Evolutionary conservation across 345 rosid genomes (phyloP).

Genomic region (Balakata baccata): DNA sequence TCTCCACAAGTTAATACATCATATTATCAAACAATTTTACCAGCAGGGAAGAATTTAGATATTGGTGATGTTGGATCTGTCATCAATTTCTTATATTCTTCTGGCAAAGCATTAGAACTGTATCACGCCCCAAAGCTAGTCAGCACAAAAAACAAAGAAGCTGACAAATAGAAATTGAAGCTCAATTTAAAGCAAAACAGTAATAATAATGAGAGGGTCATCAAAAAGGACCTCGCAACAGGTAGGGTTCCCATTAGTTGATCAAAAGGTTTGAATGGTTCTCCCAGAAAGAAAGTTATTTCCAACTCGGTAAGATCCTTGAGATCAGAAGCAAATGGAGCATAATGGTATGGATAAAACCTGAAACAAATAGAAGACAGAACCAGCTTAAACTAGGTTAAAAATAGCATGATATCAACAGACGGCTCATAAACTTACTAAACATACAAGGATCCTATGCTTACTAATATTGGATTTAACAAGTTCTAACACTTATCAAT

Average conservation of each 20-base stretch:
- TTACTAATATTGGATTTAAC: too few species aligned
- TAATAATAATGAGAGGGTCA: not conserved
- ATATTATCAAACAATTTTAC: conserved; percentile 31
- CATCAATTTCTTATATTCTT: conserved; percentile 74
- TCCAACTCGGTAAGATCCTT: conserved; percentile 71
- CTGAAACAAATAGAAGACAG: conserved; percentile 42
- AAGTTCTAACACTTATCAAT: too few species aligned
- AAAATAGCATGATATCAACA: not conserved
- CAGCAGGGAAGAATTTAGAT: conserved; percentile 69
- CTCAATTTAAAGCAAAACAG: not conserved
- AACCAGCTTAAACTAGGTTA: not conserved
- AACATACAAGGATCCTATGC: too few species aligned
- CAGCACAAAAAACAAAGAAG: conserved; percentile 15
- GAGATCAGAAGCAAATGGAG: conserved; percentile 99
- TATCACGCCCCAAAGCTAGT: conserved; percentile 26
- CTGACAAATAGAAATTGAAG: conserved; percentile 1
- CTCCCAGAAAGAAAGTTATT: conserved; percentile 79
- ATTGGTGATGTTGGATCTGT: conserved; percentile 79
- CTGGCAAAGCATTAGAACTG: conserved; percentile 90
- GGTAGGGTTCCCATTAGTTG: conserved; percentile 98
- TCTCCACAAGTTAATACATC: conserved; percentile 5
- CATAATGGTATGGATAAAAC: conserved; percentile 98
- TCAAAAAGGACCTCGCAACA: conserved; percentile 65
- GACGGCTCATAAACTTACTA: too few species aligned
- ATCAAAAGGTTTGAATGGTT: conserved; percentile 97